Conservation (phyloP, 169 alveolate genomes). For the Babesia bovis region DNA sequence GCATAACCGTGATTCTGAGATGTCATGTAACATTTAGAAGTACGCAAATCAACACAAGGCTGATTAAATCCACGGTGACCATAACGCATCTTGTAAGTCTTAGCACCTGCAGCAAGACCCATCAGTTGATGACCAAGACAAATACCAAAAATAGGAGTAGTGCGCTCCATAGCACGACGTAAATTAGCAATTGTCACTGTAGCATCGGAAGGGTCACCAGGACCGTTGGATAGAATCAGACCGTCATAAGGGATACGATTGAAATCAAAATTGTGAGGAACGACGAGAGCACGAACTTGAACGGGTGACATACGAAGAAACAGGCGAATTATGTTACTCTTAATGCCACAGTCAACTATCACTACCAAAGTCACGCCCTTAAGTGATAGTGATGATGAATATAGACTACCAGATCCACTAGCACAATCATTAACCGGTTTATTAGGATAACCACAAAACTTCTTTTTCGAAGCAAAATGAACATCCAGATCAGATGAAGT, state of each 20-base stretch:
- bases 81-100: conserved; percentile 81
- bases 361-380: conserved; percentile 69
- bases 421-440: background rate
- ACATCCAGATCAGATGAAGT: background rate
- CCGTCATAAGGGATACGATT: conserved; percentile 81
- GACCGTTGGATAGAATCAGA: conserved; percentile 84
- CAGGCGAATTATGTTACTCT: conserved; percentile 81
- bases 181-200: conserved; percentile 68
- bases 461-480: background rate
- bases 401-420: background rate
- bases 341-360: conserved; percentile 85
- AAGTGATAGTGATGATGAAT: background rate
- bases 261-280: conserved; percentile 77
- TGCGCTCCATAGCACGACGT: conserved; percentile 65
- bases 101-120: conserved; percentile 86
- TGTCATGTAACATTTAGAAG: conserved; percentile 84
- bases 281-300: conserved; percentile 66
- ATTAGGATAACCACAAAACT: conserved; percentile 3
- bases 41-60: conserved; percentile 84
- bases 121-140: conserved; percentile 85
- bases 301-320: conserved; percentile 43
- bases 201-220: conserved; percentile 83
- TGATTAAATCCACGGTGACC: conserved; percentile 88
- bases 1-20: conserved; percentile 87
- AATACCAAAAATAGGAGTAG: conserved; percentile 82